phyloP scores from a whole-genome alignment of 345 rosid genomes.

The Melaleuca alternifolia region DNA sequence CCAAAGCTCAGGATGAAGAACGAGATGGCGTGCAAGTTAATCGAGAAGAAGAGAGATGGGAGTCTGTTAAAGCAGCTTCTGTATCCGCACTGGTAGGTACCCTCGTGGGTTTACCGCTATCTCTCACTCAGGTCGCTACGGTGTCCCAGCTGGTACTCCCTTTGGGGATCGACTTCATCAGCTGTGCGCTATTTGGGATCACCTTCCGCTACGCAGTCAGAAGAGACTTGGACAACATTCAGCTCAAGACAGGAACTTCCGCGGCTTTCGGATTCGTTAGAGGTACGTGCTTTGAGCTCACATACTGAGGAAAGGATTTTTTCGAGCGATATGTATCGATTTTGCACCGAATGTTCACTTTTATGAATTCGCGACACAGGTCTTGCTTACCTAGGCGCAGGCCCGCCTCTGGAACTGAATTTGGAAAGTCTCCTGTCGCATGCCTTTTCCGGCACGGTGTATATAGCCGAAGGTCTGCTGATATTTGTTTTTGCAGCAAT shows the following conservation, averaged over 20 bases:
- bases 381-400: conserved; percentile 47
- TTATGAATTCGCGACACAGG: conserved; percentile 20
- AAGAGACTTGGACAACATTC: conserved; percentile 64
- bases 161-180: conserved; percentile 38
- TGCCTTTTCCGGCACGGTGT: conserved; percentile 26
- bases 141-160: conserved; percentile 52
- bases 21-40: conserved; percentile 7
- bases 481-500: conserved; percentile 47
- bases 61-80: conserved; percentile 64
- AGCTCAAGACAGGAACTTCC: conserved; percentile 62
- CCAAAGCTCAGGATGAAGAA: neutral
- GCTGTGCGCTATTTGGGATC: conserved; percentile 86
- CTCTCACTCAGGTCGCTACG: conserved; percentile 40
- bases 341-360: neutral
- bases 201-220: conserved; percentile 72
- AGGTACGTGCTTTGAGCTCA: conserved; percentile 27
- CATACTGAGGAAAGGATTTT: neutral
- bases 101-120: conserved; percentile 52
- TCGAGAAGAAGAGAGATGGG: conserved; percentile 61
- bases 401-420: conserved; percentile 51
- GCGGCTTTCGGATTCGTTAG: conserved; percentile 78
- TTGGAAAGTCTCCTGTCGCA: conserved; percentile 35
- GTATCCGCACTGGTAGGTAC: conserved; percentile 74
- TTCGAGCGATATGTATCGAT: neutral
- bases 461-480: conserved; percentile 34